Percentiles rank a stretch among this genome's conserved stretches.
Conservation (phyloP, 2,329 filamentous ascomycete species). For the Aspergillus glaucus region DNA sequence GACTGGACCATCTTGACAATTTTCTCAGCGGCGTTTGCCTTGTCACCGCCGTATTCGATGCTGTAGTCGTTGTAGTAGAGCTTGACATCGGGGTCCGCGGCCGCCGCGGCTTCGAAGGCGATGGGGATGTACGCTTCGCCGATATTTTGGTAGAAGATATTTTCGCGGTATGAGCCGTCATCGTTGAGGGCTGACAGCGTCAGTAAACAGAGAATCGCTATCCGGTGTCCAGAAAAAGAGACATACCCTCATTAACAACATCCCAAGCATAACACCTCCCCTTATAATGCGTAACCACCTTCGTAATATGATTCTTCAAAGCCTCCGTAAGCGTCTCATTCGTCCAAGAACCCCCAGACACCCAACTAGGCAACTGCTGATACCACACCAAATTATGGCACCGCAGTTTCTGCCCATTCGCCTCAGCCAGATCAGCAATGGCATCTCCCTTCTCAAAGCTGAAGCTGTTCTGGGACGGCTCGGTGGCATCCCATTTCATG, state of each 20-base stretch:
- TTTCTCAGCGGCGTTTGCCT: slow-evolving; percentile 27
- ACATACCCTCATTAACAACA: slow-evolving; percentile 33
- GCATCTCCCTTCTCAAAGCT: slow-evolving; percentile 52
- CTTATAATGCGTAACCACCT: slow-evolving; percentile 30
- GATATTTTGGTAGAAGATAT: slow-evolving; percentile 38
- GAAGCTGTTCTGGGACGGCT: slow-evolving; percentile 53
- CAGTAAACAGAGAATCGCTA: no score
- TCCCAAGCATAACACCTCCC: slow-evolving; percentile 35
- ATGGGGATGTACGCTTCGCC: slow-evolving; percentile 42
- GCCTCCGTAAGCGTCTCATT: slow-evolving; percentile 51
- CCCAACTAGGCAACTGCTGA: slow-evolving; percentile 45
- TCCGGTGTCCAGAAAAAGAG: not conserved
- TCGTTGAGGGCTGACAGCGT: slow-evolving; percentile 34
- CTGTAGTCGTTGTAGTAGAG: slow-evolving; percentile 44
- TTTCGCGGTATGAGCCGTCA: slow-evolving; percentile 40
- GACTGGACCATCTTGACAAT: slow-evolving; percentile 36
- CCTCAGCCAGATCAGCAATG: slow-evolving; percentile 35
- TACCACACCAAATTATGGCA: slow-evolving; percentile 57
- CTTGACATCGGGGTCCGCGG: slow-evolving; percentile 53
- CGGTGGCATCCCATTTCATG: slow-evolving; percentile 58
- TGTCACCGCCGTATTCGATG: slow-evolving; percentile 34
- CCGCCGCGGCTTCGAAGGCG: slow-evolving; percentile 40
- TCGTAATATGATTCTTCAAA: slow-evolving; percentile 44
- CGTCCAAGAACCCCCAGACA: slow-evolving; percentile 50
- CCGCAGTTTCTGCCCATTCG: slow-evolving; percentile 46